These are phyloP conservation scores for Carpinus fangiana DNA, from an alignment of 306 rosid species.

Conservation along the genomic window DNA sequence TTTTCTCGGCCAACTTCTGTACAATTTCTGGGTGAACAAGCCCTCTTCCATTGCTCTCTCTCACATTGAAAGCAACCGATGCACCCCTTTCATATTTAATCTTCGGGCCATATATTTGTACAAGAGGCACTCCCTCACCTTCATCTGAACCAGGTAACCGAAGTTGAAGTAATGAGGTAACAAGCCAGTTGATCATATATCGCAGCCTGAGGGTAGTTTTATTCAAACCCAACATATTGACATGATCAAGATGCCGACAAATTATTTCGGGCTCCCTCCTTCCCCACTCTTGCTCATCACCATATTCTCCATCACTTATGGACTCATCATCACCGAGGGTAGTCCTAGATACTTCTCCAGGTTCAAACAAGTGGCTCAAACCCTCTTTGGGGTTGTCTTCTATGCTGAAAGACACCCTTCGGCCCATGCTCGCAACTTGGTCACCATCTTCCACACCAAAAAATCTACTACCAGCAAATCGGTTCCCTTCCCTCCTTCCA, in stretches of 20 bases:
- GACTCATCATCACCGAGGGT: slow-evolving; percentile 78
- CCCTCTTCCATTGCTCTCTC: slow-evolving; percentile 88
- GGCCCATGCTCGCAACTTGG: slow-evolving; percentile 48
- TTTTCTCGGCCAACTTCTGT: slow-evolving; percentile 87
- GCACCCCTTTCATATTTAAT: slow-evolving; percentile 96
- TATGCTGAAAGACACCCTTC: slow-evolving; percentile 79
- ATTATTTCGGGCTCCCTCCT: slow-evolving; percentile 74
- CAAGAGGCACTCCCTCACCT: slow-evolving; percentile 50
- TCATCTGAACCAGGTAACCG: slow-evolving; percentile 55
- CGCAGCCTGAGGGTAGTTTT: slow-evolving; percentile 84
- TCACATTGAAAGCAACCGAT: slow-evolving; percentile 91
- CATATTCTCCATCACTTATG: slow-evolving; percentile 75
- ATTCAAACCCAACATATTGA: slow-evolving; percentile 83
- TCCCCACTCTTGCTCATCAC: slow-evolving; percentile 60
- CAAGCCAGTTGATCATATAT: slow-evolving; percentile 91
- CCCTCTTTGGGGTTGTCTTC: slow-evolving; percentile 69
- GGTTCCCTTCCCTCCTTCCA: slow-evolving; percentile 81
- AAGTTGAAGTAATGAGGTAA: slow-evolving; percentile 80
- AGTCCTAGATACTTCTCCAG: slow-evolving; percentile 63
- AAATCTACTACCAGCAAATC: slow-evolving; percentile 64
- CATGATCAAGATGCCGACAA: slow-evolving; percentile 76
- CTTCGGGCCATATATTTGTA: slow-evolving; percentile 89
- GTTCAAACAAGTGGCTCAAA: slow-evolving; percentile 42
- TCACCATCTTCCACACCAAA: slow-evolving; percentile 81
- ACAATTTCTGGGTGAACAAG: slow-evolving; percentile 82